phyloP scores from a whole-genome alignment of 2,329 filamentous ascomycete species.

The Aspergillus fumigatus region DNA sequence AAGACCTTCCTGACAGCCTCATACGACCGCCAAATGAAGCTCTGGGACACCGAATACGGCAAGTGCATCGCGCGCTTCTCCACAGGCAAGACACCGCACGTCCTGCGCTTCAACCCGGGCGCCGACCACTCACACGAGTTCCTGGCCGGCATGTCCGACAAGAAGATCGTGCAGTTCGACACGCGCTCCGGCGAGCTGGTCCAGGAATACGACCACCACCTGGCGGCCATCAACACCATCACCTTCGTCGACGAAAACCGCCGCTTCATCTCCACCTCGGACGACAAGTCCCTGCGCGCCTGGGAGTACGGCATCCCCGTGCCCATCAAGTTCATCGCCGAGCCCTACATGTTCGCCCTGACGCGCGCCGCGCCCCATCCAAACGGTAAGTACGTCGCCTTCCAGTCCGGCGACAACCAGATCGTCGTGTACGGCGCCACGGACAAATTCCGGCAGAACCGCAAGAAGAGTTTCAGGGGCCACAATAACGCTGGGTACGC shows the following conservation, averaged over 20 bases:
- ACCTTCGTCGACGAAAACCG: conserved; percentile 92
- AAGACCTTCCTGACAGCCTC: conserved; percentile 84
- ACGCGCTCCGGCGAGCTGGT: conserved; percentile 76
- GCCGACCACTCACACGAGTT: conserved; percentile 79
- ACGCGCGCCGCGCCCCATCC: conserved; percentile 81
- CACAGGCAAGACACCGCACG: conserved; percentile 91
- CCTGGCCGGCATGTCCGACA: conserved; percentile 93
- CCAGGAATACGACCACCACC: conserved; percentile 96
- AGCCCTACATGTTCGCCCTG: conserved; percentile 97
- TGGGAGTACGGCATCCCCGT: conserved; percentile 99
- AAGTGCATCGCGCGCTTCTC: conserved; percentile 83
- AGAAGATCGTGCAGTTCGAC: conserved; percentile 98
- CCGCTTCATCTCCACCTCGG: conserved; percentile 95
- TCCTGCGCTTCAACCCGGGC: conserved; percentile 86
- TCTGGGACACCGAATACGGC: conserved; percentile 97
- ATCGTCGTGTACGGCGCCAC: conserved; percentile 92
- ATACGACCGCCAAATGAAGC: conserved; percentile 92
- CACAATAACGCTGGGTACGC: conserved; percentile 95
- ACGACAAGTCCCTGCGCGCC: conserved; percentile 91
- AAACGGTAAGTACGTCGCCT: conserved; percentile 87
- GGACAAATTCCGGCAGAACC: conserved; percentile 94
- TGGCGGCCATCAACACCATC: conserved; percentile 96
- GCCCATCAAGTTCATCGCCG: conserved; percentile 96
- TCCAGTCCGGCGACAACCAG: conserved; percentile 92
- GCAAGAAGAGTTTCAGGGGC: conserved; percentile 93